Evolutionary conservation across 108 stramenopile genomes (phyloP).

Genomic region (Chaetoceros muelleri): DNA sequence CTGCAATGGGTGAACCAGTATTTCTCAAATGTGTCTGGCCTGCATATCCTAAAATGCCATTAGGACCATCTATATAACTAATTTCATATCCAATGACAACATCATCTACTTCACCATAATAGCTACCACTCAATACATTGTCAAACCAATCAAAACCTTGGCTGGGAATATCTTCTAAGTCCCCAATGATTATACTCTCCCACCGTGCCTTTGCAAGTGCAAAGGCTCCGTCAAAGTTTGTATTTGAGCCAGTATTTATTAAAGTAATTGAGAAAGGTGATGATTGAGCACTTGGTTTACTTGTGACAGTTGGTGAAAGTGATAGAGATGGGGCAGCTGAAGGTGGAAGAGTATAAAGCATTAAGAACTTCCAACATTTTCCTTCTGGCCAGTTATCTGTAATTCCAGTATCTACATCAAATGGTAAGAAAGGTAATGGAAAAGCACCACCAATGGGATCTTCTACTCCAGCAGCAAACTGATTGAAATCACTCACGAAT

Average conservation of each 20-base stretch:
- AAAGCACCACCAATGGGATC: no score
- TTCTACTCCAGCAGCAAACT: no score
- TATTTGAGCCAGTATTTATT: neutral
- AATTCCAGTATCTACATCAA: no score
- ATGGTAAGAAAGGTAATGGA: no score
- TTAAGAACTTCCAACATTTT: no score
- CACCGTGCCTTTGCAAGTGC: neutral
- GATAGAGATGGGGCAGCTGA: no score
- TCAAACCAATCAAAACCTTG: constrained; percentile 4
- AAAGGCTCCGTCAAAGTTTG: neutral
- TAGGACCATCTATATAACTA: neutral
- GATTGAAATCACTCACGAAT: no score
- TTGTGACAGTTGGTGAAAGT: no score
- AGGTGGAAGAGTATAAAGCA: no score
- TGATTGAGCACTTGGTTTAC: no score
- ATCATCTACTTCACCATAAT: constrained; percentile 4
- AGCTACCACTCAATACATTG: neutral
- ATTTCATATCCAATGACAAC: constrained; percentile 7
- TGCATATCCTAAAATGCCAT: constrained; percentile 7
- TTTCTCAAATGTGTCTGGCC: neutral
- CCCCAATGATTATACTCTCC: constrained; percentile 1
- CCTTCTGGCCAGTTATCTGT: no score
- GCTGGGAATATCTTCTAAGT: neutral
- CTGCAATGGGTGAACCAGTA: neutral
- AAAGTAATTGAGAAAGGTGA: no score